These are phyloP conservation scores for Acacia confusa DNA, from an alignment of 306 rosid species.

Conservation along the genomic window DNA sequence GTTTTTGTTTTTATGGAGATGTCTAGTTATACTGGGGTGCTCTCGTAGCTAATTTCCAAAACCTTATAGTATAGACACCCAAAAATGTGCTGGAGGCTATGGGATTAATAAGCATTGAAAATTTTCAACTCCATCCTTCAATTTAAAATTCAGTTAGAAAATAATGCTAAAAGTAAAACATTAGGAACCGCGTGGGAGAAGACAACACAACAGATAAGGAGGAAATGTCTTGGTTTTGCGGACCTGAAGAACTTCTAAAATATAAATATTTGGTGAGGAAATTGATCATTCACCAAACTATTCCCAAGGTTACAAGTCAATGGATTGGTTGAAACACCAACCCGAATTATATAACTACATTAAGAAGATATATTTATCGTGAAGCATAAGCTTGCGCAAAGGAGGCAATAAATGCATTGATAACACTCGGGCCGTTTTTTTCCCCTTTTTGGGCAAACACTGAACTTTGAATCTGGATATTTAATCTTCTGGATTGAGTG, in stretches of 20 bases:
- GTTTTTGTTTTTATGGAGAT: not conserved
- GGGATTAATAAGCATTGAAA: not conserved
- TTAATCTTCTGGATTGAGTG: not conserved
- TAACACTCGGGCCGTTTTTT: not conserved
- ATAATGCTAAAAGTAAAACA: constrained; percentile 16
- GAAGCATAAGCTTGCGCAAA: not conserved
- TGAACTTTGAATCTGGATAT: constrained; percentile 2
- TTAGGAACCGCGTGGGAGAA: constrained; percentile 15
- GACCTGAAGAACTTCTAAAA: constrained; percentile 1
- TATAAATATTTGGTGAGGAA: constrained; percentile 3
- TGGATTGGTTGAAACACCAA: constrained; percentile 12
- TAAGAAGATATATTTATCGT: not conserved
- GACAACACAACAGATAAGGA: constrained; percentile 16
- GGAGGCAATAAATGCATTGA: not conserved
- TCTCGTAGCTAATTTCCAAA: constrained; percentile 17
- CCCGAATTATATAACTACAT: not conserved
- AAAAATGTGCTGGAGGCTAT: not conserved
- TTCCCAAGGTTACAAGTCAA: not conserved
- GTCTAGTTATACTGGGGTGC: not conserved
- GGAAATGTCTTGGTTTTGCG: constrained; percentile 17
- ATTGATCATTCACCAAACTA: constrained; percentile 6
- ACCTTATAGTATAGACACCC: not conserved
- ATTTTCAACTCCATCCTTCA: constrained; percentile 8
- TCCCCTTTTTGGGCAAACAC: not conserved
- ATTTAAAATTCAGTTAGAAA: constrained; percentile 7